Percentiles rank a stretch among this genome's conserved stretches.
Evolutionary conservation across 129 eudicot genomes (phyloP).

Genomic region (Lactuca sativa): DNA sequence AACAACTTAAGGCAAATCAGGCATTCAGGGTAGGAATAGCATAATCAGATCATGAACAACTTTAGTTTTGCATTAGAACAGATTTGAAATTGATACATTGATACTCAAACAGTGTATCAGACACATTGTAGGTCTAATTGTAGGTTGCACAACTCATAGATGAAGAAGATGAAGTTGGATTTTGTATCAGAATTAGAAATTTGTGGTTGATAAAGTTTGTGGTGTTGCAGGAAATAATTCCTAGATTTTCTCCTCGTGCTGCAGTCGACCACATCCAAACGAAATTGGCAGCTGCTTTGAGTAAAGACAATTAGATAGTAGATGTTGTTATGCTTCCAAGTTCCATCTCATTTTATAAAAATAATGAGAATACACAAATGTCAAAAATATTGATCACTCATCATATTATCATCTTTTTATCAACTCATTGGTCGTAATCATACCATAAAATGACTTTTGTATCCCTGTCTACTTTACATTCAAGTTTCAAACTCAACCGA

Average conservation of each 20-base stretch:
- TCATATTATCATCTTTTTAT: constrained; percentile 5
- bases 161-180: neutral
- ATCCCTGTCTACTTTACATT: neutral
- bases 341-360: constrained; percentile 5
- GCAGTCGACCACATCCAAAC: constrained; percentile 71
- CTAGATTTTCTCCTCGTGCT: constrained; percentile 89
- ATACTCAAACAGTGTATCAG: neutral
- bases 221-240: constrained; percentile 75
- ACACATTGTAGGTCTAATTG: neutral
- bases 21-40: no score
- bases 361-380: neutral
- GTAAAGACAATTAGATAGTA: constrained; percentile 25
- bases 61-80: neutral
- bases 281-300: constrained; percentile 68
- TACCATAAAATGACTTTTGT: neutral
- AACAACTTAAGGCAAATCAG: neutral
- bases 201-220: no score
- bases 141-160: neutral
- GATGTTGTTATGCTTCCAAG: neutral
- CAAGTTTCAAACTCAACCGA: neutral
- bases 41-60: neutral
- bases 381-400: neutral
- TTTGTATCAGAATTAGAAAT: neutral
- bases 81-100: neutral
- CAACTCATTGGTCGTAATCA: constrained; percentile 6